These are phyloP conservation scores for Termitomyces sp. DNA, from an alignment of 768 basidiomycete genomes.

Conservation along the genomic window DNA sequence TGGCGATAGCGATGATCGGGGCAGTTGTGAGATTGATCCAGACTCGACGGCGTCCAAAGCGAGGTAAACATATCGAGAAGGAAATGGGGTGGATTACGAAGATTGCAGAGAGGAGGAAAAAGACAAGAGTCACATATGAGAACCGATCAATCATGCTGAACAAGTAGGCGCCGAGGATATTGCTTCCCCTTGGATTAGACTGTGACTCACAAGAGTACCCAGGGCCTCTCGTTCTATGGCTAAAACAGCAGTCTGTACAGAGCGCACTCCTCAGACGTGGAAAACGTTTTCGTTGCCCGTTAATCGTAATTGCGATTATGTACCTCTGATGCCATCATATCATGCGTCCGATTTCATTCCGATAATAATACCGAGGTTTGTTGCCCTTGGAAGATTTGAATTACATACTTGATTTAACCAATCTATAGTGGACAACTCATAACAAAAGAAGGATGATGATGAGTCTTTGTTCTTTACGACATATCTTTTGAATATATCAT, in stretches of 20 bases:
- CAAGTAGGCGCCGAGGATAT: neutral
- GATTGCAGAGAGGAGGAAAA: slow-evolving; percentile 41
- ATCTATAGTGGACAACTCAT: neutral
- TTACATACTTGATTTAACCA: neutral
- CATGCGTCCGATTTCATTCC: neutral
- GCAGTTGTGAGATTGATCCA: slow-evolving; percentile 34
- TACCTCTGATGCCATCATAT: neutral
- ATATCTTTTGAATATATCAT: neutral
- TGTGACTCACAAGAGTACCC: neutral
- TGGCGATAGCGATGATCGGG: slow-evolving; percentile 40
- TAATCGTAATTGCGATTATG: neutral
- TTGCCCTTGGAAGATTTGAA: neutral
- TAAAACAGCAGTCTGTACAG: neutral
- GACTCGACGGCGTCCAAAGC: slow-evolving; percentile 18
- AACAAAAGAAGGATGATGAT: neutral
- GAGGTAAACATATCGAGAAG: slow-evolving; percentile 23
- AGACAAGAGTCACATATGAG: slow-evolving; percentile 39
- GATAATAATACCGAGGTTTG: neutral
- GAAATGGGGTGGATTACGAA: slow-evolving; percentile 39
- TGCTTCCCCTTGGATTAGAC: neutral
- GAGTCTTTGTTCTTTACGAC: neutral
- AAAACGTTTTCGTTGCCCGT: too few relatives aligned
- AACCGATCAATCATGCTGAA: slow-evolving; percentile 31
- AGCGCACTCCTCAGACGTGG: neutral
- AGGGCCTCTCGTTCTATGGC: neutral